Percentiles rank a stretch among this genome's conserved stretches.
Evolutionary conservation across 495 filamentous ascomycete genomes (phyloP).

Genomic region (Elaphomyces granulatus): DNA sequence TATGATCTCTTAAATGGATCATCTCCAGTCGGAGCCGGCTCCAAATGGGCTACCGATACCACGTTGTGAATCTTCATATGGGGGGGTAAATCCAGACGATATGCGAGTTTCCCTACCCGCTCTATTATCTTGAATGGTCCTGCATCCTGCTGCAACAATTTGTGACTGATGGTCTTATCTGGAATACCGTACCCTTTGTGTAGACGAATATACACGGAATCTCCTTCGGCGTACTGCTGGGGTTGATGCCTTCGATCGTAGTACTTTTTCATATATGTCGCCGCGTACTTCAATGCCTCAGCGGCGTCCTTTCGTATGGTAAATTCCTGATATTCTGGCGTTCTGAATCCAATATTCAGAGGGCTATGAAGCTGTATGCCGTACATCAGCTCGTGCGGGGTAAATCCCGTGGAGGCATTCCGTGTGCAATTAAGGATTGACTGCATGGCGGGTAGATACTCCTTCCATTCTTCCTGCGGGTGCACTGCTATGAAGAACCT

Average conservation of each 20-base stretch:
- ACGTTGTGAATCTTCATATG: constrained; percentile 8
- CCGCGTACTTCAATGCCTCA: not conserved
- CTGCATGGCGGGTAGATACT: too few relatives aligned
- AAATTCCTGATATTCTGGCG: too few relatives aligned
- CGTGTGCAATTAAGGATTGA: too few relatives aligned
- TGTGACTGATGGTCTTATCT: not conserved
- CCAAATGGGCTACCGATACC: constrained; percentile 4
- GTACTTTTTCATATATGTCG: not conserved
- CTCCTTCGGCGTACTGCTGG: not conserved
- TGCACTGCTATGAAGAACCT: too few relatives aligned
- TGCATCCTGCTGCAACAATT: not conserved
- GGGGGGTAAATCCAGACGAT: constrained; percentile 7
- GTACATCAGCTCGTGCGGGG: not conserved
- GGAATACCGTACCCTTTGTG: not conserved
- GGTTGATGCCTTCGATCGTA: constrained; percentile 1
- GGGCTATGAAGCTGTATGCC: not conserved
- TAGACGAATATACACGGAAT: not conserved
- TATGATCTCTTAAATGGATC: too few relatives aligned
- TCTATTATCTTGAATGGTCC: constrained; percentile 8
- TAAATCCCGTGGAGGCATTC: not conserved
- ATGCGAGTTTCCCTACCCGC: constrained; percentile 5
- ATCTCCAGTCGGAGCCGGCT: constrained; percentile 2
- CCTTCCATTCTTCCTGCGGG: too few relatives aligned
- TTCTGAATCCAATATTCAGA: too few relatives aligned
- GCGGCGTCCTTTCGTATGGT: not conserved